Evolutionary conservation across 2,329 filamentous ascomycete genomes (phyloP), one percentile per base, ranked within the genome.

Genomic region (Fusarium armeniacum): DNA sequence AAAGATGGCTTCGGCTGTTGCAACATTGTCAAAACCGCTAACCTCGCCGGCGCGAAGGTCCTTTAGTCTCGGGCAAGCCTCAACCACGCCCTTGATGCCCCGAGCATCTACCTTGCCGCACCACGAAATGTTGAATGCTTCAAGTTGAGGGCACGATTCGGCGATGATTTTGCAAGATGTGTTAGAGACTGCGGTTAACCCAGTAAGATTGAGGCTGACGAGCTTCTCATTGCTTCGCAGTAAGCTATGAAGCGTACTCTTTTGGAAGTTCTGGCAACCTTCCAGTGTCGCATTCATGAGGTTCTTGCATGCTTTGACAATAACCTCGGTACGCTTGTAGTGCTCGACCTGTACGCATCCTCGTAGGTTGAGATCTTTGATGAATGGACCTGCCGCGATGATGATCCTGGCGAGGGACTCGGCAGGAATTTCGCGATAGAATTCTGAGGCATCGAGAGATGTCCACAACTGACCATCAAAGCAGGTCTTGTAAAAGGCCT

Each of bases 381-480:
- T 89, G 74, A 98, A 99, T 0, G 95, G 93, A 0, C 95, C 96
- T 2, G 94, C 93, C 5, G 90, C 86, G 1, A 90, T 88, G 75
- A 98, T 94, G 66, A 98, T 94, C 75, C 91, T 93, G 58, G 94
- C 89, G 49, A 99, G 82, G 1, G 93, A 92, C 68, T 93, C 90
- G 24, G 92, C 92, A 0, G 95, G 91, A 69, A 98, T 98, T 54
- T 94, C 88, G 69, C 87, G 88, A 77, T 98, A 98, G 79, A 95
- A 98, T 51, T 92, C 90, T 10, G 93, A 91, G 3, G 93, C 89
- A 78, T 98, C 94, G 50, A 98, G 86, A 43, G 87, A 89, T 5
- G 89, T 90, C 96, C 96, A 99, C 18, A 98, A 82, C 81, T 99
- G 96, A 3, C 96, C 96, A 78, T 99, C 95, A 74, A 95, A 97